Conservation (phyloP, 2,329 filamentous ascomycete species). For the Curvularia spicifera region DNA sequence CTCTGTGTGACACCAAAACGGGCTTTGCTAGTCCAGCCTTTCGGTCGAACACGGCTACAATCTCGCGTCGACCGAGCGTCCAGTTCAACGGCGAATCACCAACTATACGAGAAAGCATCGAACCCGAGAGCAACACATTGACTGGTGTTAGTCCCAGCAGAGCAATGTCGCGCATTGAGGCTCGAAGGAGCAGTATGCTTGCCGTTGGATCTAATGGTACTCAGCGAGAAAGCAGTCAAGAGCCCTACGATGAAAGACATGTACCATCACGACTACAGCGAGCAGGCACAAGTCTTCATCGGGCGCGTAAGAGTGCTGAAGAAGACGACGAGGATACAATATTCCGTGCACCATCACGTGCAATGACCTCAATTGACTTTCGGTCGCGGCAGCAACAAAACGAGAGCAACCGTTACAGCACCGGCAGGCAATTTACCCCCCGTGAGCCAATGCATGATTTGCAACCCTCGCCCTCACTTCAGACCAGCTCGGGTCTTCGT, state of each 20-base stretch:
- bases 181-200: conserved; percentile 49
- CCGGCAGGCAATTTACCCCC: conserved; percentile 46
- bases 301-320: conserved; percentile 43
- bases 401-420: conserved; percentile 29
- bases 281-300: conserved; percentile 49
- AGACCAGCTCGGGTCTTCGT: conserved; percentile 36
- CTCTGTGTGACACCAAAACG: conserved; percentile 61
- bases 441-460: conserved; percentile 48
- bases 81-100: conserved; percentile 48
- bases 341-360: conserved; percentile 55
- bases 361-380: conserved; percentile 53
- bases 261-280: conserved; percentile 43
- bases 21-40: conserved; percentile 41
- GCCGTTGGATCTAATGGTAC: conserved; percentile 15
- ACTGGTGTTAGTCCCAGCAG: conserved; percentile 44
- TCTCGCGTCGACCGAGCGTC: conserved; percentile 45
- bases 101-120: conserved; percentile 41
- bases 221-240: conserved; percentile 43
- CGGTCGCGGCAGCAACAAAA: conserved; percentile 45
- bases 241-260: conserved; percentile 31
- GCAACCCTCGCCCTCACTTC: conserved; percentile 41
- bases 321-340: conserved; percentile 49
- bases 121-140: conserved; percentile 44
- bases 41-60: conserved; percentile 29
- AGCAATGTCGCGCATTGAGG: conserved; percentile 54